Base-by-base conservation (phyloP, 2,329 filamentous ascomycete genomes). In the Colletotrichum truncatum region DNA sequence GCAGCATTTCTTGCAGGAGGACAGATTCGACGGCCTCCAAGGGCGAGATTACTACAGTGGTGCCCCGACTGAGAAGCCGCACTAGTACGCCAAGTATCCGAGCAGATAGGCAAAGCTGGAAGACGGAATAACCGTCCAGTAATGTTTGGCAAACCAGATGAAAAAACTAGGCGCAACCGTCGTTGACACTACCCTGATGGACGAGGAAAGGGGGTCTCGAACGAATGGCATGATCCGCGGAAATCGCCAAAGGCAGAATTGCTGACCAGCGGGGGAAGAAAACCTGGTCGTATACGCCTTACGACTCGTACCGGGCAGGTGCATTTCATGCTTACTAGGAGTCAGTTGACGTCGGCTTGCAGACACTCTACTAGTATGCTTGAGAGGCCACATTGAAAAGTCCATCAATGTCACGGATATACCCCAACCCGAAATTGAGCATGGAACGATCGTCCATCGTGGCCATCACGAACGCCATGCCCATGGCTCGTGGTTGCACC, bases 191-290 rank as follows among this genome's bases (percentile, higher is more conserved):
- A 4, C 26, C 38, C 25, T 26, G 26, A 39, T 7, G 21, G 39
- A 25, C 25, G 48, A 43, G 16, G 11, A 16, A 45, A 36, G n/a
- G 23, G 46, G 23, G 46, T 26, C 46, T 28, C 14, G 23, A 6
- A 34, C 48, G 26, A 30, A 38, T 38, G 45, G 38, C 38, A 30
- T 30, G 32, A 48, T 21, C 18, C 32, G 26, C 30, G 38, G 21
- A 18, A 62, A n/a, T 65, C 59, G 59, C 28, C 49, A 51, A 36
- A 26, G 12, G 43, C 36, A 38, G 62, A 43, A 51, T 55, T 51
- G 25, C 43, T 45, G 26, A 26, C 34, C 62, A 38, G 25, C 21
- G 11, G 45, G n/a, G 25, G 8, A 23, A n/a, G 28, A 10, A 36
- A 48, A n/a, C n/a, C n/a, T n/a, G n/a, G n/a, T n/a, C 30, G 30